phyloP scores from a whole-genome alignment of 352 stramenopile genomes.

The Aphanomyces stellatus region DNA sequence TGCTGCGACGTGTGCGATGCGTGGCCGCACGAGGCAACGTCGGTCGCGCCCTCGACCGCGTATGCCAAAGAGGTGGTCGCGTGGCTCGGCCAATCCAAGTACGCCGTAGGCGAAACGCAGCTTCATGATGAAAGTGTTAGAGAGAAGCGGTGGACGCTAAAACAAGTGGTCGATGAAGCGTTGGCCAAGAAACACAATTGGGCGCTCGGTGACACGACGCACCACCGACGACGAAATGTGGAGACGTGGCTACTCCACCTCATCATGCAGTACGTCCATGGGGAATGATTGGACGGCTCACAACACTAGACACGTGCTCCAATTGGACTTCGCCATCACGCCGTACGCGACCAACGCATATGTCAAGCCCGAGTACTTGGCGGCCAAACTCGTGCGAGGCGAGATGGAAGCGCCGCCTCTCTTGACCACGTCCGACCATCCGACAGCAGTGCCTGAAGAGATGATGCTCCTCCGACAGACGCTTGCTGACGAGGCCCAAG shows the following conservation, averaged over 20 bases:
- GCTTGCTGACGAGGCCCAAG: neutral
- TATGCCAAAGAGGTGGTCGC: neutral
- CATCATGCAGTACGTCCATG: neutral
- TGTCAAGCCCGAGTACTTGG: conserved; percentile 22
- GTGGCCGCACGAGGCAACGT: conserved; percentile 31
- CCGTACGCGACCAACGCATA: conserved; percentile 72
- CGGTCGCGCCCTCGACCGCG: neutral
- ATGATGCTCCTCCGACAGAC: neutral
- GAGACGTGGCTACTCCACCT: conserved; percentile 31
- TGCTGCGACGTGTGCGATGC: conserved; percentile 5
- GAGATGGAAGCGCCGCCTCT: neutral
- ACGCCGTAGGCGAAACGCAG: neutral
- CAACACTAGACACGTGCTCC: conserved; percentile 42
- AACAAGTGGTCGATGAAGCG: conserved; percentile 61
- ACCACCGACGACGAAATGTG: conserved; percentile 24
- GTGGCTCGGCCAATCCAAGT: neutral
- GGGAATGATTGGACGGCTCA: neutral
- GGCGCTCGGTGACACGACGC: neutral
- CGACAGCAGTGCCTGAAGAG: neutral
- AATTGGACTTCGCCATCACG: conserved; percentile 68
- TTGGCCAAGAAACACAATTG: conserved; percentile 32
- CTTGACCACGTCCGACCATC: neutral
- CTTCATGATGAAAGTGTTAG: conserved; percentile 23
- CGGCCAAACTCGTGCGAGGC: neutral
- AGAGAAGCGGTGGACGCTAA: conserved; percentile 53